Percentiles rank a stretch among this genome's conserved stretches.
Conservation (phyloP, 2,329 filamentous ascomycete genomes). For the Stemphylium vesicarium region DNA sequence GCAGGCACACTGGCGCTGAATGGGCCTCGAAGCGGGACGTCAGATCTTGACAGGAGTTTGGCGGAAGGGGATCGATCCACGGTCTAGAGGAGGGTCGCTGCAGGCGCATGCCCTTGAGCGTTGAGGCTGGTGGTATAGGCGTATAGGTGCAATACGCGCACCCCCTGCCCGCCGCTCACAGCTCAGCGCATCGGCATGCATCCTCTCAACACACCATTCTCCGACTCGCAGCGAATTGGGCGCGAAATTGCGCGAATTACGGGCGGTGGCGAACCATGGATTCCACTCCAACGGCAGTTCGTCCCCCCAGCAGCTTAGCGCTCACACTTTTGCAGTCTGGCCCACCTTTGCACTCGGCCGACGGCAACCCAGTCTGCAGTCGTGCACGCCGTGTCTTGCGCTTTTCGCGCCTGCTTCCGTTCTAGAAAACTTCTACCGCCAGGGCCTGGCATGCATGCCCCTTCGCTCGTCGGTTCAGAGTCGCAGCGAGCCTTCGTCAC, state of each 20-base stretch:
- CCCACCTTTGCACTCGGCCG: constrained; percentile 19
- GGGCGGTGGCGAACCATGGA: constrained; percentile 17
- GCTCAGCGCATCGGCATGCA: constrained; percentile 3
- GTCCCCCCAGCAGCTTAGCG: constrained; percentile 11
- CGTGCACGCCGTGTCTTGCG: constrained; percentile 14
- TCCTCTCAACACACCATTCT: not conserved
- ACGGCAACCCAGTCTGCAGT: not conserved
- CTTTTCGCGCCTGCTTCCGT: constrained; percentile 22
- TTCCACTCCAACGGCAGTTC: constrained; percentile 14
- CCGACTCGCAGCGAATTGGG: constrained; percentile 15
- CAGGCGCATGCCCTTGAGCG: not conserved
- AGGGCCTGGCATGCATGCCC: constrained; percentile 8
- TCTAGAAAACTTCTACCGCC: constrained; percentile 30
- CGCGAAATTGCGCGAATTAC: constrained; percentile 20
- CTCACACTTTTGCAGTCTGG: constrained; percentile 12
- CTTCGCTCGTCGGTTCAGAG: constrained; percentile 15
- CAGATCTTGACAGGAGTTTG: constrained; percentile 3
- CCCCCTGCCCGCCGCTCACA: no score
- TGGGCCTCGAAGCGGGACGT: not conserved
- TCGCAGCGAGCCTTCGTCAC: constrained; percentile 15
- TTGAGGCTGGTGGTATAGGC: no score
- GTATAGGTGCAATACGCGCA: constrained; percentile 1
- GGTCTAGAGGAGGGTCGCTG: not conserved
- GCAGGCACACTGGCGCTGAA: constrained; percentile 5
- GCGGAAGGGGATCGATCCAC: not conserved